Conservation (phyloP, 352 stramenopile genomes). For the Thalassiosira hispida region DNA sequence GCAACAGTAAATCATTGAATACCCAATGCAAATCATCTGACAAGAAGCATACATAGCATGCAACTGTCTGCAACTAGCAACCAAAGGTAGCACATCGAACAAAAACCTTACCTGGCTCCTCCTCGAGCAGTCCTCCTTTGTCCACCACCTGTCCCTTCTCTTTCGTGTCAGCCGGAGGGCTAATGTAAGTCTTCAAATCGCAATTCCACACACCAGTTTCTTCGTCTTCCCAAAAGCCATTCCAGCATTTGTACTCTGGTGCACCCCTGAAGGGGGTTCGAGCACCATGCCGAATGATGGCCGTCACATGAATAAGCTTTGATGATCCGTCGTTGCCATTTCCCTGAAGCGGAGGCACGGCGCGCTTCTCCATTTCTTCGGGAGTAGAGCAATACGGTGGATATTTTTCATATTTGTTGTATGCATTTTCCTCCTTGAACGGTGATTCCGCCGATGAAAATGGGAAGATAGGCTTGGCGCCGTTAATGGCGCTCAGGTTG, state of each 20-base stretch:
- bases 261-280: conserved; percentile 61
- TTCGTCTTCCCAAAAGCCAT: conserved; percentile 59
- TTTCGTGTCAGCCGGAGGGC: conserved; percentile 37
- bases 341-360: conserved; percentile 56
- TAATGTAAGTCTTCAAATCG: conserved; percentile 69
- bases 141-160: conserved; percentile 2
- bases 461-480: neutral
- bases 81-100: too few species aligned
- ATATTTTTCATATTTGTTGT: conserved; percentile 58
- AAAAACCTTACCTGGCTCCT: too few species aligned
- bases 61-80: too few species aligned
- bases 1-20: too few species aligned
- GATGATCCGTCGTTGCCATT: conserved; percentile 24
- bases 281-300: conserved; percentile 77
- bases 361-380: conserved; percentile 66
- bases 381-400: conserved; percentile 74
- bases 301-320: conserved; percentile 71
- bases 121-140: conserved; percentile 20
- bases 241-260: conserved; percentile 57
- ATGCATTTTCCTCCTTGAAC: neutral
- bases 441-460: neutral
- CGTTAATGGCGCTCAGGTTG: neutral
- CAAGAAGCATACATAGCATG: too few species aligned
- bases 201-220: conserved; percentile 74
- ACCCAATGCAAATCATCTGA: too few species aligned